phyloP scores from a whole-genome alignment of 305 asterid species.

The Striga hermonthica region DNA sequence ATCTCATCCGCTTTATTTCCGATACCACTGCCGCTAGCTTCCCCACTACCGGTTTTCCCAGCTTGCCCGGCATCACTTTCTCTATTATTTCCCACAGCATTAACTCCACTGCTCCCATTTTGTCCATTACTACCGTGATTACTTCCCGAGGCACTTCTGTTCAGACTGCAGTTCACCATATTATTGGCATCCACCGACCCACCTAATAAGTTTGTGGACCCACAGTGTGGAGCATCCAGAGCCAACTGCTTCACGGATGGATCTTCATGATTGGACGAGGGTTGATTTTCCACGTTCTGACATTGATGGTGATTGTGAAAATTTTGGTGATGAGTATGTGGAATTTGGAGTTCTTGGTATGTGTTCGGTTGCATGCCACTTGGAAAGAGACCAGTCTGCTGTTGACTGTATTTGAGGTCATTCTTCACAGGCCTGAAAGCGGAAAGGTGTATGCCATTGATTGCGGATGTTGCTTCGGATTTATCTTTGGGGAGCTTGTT shows the following conservation, averaged over 20 bases:
- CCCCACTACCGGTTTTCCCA: conserved; percentile 60
- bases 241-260: conserved; percentile 47
- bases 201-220: conserved; percentile 45
- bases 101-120: conserved; percentile 50
- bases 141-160: conserved; percentile 71
- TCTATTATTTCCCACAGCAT: conserved; percentile 38
- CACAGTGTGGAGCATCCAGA: conserved; percentile 47
- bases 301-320: conserved; percentile 35
- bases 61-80: conserved; percentile 55
- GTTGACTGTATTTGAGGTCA: conserved; percentile 41
- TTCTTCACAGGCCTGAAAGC: conserved; percentile 49
- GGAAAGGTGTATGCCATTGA: conserved; percentile 44
- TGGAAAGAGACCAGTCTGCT: conserved; percentile 36
- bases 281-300: conserved; percentile 41
- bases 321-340: conserved; percentile 35
- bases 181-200: conserved; percentile 43
- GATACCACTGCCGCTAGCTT: conserved; percentile 58
- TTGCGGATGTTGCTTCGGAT: conserved; percentile 56
- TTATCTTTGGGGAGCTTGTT: conserved; percentile 46
- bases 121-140: conserved; percentile 61
- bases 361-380: conserved; percentile 39
- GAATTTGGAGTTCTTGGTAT: conserved; percentile 29
- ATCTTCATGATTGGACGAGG: conserved; percentile 40
- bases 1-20: conserved; percentile 52
- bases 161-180: conserved; percentile 45